These are phyloP conservation scores for Cercospora canescens DNA, from an alignment of 2,329 filamentous ascomycete genomes.

Conservation along the genomic window DNA sequence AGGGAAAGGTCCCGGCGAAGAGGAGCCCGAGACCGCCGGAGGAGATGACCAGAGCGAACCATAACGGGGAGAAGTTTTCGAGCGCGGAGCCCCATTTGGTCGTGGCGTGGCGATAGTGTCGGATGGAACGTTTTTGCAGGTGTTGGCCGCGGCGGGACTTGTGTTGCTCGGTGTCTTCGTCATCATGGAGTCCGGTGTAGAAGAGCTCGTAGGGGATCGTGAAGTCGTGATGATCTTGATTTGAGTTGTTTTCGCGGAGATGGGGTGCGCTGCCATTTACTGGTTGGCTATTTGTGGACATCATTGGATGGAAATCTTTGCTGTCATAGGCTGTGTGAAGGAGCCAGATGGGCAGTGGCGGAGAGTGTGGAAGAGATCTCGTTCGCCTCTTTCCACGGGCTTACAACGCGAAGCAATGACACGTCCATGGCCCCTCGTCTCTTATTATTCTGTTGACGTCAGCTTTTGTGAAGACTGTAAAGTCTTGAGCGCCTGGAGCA, in stretches of 20 bases:
- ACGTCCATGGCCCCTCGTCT: background rate
- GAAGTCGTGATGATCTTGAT: constrained; percentile 6
- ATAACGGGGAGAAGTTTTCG: constrained; percentile 14
- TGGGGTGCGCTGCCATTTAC: background rate
- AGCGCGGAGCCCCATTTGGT: constrained; percentile 16
- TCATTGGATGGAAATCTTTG: background rate
- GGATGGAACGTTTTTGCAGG: constrained; percentile 13
- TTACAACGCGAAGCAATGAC: background rate
- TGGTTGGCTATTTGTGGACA: background rate
- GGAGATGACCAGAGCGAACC: constrained; percentile 14
- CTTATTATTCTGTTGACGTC: background rate
- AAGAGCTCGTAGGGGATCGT: constrained; percentile 9
- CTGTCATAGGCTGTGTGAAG: no score
- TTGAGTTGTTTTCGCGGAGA: background rate
- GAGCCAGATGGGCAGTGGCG: no score
- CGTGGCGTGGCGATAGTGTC: constrained; percentile 16
- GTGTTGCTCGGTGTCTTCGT: constrained; percentile 16
- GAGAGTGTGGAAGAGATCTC: background rate
- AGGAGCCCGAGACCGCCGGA: constrained; percentile 11
- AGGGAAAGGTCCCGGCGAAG: constrained; percentile 16
- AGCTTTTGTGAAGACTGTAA: background rate
- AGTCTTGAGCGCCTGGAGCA: background rate
- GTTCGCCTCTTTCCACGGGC: background rate
- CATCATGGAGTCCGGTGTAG: constrained; percentile 4
- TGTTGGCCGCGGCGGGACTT: constrained; percentile 11